Conservation (phyloP, 768 basidiomycete species). For the Serpula lacrymans region DNA sequence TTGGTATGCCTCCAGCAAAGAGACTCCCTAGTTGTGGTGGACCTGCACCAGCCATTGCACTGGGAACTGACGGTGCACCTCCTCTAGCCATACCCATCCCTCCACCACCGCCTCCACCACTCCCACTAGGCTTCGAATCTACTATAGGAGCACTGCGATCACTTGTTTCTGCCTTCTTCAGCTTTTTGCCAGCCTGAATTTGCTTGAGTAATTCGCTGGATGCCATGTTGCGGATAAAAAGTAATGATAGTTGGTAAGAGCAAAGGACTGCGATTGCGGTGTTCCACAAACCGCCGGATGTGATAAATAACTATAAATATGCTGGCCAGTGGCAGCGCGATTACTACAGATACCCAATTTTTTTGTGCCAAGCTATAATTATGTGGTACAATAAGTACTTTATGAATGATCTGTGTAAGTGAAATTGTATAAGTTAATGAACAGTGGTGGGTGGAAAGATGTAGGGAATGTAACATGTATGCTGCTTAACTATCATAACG, state of each 20-base stretch:
- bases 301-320: conserved; percentile 10
- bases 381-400: too few relatives aligned
- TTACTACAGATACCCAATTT: too few relatives aligned
- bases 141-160: conserved; percentile 73
- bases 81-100: conserved; percentile 25
- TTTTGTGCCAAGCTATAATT: too few relatives aligned
- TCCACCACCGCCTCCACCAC: conserved; percentile 38
- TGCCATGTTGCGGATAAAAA: conserved; percentile 45
- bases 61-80: conserved; percentile 12
- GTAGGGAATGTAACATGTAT: too few relatives aligned
- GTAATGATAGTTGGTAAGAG: neutral
- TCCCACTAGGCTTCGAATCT: conserved; percentile 41
- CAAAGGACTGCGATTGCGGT: too few relatives aligned
- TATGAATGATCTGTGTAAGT: too few relatives aligned
- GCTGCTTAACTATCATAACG: too few relatives aligned
- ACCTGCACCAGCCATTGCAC: conserved; percentile 33
- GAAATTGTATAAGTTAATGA: too few relatives aligned
- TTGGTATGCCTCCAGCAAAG: conserved; percentile 91
- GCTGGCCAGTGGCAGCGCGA: too few relatives aligned
- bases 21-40: conserved; percentile 82
- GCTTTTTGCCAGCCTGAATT: conserved; percentile 76
- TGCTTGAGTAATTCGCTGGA: conserved; percentile 73
- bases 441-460: too few relatives aligned
- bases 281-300: too few relatives aligned
- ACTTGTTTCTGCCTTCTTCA: conserved; percentile 82